phyloP scores from a whole-genome alignment of 805 yeast genomes.

The Lipomyces chichibuensis region DNA sequence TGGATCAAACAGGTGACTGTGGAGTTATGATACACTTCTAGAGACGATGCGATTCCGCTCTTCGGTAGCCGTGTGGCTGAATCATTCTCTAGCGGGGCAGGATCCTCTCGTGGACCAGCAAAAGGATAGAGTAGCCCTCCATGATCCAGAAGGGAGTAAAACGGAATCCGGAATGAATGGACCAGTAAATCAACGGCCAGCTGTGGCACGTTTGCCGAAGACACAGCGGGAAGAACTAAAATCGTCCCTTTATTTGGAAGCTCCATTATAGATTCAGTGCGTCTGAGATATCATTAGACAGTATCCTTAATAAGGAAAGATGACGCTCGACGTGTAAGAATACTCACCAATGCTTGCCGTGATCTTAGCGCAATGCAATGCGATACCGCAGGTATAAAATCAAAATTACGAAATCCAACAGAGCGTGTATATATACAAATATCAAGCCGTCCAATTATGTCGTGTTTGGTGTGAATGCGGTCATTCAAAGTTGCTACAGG shows the following conservation, averaged over 20 bases:
- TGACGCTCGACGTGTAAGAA: neutral
- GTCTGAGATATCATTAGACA: neutral
- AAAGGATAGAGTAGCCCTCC: slow-evolving; percentile 69
- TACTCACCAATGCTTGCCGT: neutral
- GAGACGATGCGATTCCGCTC: slow-evolving; percentile 56
- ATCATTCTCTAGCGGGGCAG: slow-evolving; percentile 32
- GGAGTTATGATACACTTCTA: slow-evolving; percentile 62
- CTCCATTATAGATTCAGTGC: neutral
- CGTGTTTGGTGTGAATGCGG: neutral
- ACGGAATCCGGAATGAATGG: slow-evolving; percentile 58
- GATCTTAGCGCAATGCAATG: neutral
- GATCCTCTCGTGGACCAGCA: slow-evolving; percentile 69
- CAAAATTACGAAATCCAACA: neutral
- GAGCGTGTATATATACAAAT: neutral
- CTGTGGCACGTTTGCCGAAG: slow-evolving; percentile 91
- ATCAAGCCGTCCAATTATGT: neutral
- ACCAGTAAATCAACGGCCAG: slow-evolving; percentile 72
- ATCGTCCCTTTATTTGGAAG: slow-evolving; percentile 32
- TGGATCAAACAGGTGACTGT: slow-evolving; percentile 69
- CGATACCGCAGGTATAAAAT: neutral
- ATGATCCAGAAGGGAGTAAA: slow-evolving; percentile 62
- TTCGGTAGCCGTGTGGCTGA: slow-evolving; percentile 9
- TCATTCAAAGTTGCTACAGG: no score
- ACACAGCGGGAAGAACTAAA: slow-evolving; percentile 71
- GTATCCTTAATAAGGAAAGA: neutral